A percentile compares a stretch with the other conserved stretches of the same genome.
phyloP scores from a whole-genome alignment of 2,329 filamentous ascomycete genomes.

The Bipolaris sorokiniana region DNA sequence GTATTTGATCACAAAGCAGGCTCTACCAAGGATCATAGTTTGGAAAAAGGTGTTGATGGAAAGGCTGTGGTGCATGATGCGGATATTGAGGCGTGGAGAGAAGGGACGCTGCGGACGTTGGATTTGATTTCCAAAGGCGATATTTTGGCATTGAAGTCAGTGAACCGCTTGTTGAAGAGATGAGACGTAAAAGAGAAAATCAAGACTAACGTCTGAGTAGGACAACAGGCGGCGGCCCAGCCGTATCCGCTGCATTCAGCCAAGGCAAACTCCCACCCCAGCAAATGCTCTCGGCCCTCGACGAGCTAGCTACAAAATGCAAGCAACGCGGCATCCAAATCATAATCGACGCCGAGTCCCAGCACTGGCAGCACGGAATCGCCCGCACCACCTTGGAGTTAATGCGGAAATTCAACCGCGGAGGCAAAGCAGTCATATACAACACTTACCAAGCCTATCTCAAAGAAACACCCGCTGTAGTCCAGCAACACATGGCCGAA shows the following conservation, averaged over 20 bases:
- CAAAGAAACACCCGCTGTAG: conserved; percentile 52
- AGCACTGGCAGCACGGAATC: conserved; percentile 53
- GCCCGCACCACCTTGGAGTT: conserved; percentile 62
- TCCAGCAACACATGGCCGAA: conserved; percentile 54
- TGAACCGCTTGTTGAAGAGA: background rate
- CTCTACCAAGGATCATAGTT: conserved; percentile 18
- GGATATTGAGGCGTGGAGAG: conserved; percentile 47
- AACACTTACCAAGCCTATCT: conserved; percentile 66
- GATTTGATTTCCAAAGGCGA: conserved; percentile 39
- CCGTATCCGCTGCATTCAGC: conserved; percentile 50
- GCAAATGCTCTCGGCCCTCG: conserved; percentile 53
- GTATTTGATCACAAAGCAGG: conserved; percentile 51
- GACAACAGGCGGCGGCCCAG: conserved; percentile 53
- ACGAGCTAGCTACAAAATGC: conserved; percentile 51
- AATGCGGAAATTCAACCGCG: conserved; percentile 60
- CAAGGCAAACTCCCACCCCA: conserved; percentile 45
- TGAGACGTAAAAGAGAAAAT: background rate
- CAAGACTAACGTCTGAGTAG: conserved; percentile 32
- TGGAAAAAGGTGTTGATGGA: conserved; percentile 15
- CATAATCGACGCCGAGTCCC: conserved; percentile 56
- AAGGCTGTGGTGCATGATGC: conserved; percentile 19
- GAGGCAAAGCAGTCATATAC: conserved; percentile 67
- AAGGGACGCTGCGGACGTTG: conserved; percentile 37
- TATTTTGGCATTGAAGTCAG: conserved; percentile 43
- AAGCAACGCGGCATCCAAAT: conserved; percentile 52